phyloP scores from a whole-genome alignment of 768 basidiomycete species.

The Serendipita sp. region DNA sequence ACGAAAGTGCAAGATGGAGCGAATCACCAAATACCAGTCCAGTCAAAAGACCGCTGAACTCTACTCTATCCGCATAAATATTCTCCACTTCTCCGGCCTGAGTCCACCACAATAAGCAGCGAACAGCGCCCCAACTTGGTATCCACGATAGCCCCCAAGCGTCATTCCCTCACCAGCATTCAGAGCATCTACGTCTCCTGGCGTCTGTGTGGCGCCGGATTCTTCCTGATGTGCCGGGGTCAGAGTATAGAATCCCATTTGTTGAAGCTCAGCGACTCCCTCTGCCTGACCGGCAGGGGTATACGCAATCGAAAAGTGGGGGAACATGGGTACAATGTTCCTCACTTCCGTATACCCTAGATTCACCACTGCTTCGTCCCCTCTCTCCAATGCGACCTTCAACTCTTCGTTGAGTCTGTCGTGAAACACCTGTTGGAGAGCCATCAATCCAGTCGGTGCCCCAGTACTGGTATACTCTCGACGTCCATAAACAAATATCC shows the following conservation, averaged over 20 bases:
- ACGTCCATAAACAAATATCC: background rate
- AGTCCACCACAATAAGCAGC: background rate
- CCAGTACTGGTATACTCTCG: background rate
- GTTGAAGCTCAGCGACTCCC: background rate
- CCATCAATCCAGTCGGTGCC: background rate
- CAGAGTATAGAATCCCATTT: background rate
- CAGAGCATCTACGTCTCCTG: background rate
- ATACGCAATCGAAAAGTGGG: slow-evolving; percentile 2
- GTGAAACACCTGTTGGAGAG: background rate
- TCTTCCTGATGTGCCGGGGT: background rate
- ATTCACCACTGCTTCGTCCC: background rate
- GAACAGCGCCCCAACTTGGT: background rate
- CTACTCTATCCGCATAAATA: background rate
- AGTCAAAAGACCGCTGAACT: background rate
- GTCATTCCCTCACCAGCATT: background rate
- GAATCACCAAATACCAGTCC: no score
- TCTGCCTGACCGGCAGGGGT: background rate
- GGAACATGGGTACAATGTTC: background rate
- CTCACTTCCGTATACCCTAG: background rate
- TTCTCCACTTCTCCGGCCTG: background rate
- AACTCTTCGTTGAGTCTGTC: background rate
- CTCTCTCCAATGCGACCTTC: background rate
- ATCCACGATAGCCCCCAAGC: background rate
- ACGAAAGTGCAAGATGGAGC: no score
- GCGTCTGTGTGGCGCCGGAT: no score